Conservation (phyloP, 495 filamentous ascomycete genomes). For the Lichenothelia convexa region DNA sequence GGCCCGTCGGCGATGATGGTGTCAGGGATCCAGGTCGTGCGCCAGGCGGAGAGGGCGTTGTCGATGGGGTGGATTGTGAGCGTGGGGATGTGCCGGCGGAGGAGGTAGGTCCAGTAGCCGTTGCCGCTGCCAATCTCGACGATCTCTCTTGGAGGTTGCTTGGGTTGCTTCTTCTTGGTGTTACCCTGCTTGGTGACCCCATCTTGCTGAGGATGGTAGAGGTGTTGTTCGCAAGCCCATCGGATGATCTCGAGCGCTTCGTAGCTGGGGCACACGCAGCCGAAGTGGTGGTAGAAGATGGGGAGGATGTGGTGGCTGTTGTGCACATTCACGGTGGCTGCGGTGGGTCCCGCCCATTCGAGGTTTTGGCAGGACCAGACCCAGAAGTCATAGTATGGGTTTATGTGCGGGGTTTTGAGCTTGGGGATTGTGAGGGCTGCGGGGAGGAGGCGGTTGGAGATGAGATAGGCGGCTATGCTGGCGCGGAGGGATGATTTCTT, state of each 20-base stretch:
- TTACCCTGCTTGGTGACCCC: slow-evolving; percentile 3
- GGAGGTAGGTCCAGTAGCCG: slow-evolving; percentile 46
- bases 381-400: slow-evolving; percentile 42
- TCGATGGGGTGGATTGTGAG: slow-evolving; percentile 29
- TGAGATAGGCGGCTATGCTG: slow-evolving; percentile 30
- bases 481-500: slow-evolving; percentile 35
- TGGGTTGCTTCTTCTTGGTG: too few species aligned
- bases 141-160: slow-evolving; percentile 25
- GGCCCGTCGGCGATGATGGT: slow-evolving; percentile 30
- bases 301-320: slow-evolving; percentile 37
- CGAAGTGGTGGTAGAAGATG: slow-evolving; percentile 50
- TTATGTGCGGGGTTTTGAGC: slow-evolving; percentile 16
- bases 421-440: slow-evolving; percentile 16
- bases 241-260: slow-evolving; percentile 32
- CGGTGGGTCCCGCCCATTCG: slow-evolving; percentile 34
- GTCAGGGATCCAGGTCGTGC: slow-evolving; percentile 40
- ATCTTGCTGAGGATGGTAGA: too few species aligned
- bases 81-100: slow-evolving; percentile 20
- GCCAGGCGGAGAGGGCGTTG: slow-evolving; percentile 34
- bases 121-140: slow-evolving; percentile 38
- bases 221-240: too few species aligned
- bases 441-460: slow-evolving; percentile 16
- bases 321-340: slow-evolving; percentile 18
- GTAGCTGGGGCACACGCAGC: slow-evolving; percentile 39
- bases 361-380: slow-evolving; percentile 27